phyloP scores from a whole-genome alignment of 371 early-diverging fungal genomes.

The Mycotypha africana region DNA sequence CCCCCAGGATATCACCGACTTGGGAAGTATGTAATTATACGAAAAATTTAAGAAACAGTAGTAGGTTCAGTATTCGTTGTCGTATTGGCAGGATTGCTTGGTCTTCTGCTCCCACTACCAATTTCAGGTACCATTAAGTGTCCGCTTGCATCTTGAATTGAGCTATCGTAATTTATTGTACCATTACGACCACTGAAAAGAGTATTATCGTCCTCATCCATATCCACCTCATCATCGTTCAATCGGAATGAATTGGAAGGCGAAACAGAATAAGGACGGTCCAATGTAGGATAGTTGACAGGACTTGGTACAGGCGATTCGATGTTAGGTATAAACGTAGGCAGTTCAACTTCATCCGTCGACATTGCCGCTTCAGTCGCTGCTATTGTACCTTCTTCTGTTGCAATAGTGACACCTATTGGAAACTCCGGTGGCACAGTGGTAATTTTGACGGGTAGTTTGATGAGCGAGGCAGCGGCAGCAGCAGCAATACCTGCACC shows the following conservation, averaged over 20 bases:
- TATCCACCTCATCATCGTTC: not conserved
- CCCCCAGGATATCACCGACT: too few species aligned
- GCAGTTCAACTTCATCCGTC: slow-evolving; percentile 5
- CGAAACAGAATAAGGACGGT: slow-evolving; percentile 24
- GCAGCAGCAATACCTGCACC: too few species aligned
- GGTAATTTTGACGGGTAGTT: slow-evolving; percentile 7
- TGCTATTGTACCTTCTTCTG: too few species aligned
- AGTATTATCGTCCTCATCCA: slow-evolving; percentile 1
- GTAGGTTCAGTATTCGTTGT: too few species aligned
- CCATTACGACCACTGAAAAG: slow-evolving; percentile 7
- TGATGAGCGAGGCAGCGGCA: slow-evolving; percentile 1
- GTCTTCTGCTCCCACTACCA: too few species aligned
- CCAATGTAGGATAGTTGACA: slow-evolving; percentile 14
- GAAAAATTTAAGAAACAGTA: too few species aligned
- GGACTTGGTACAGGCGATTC: slow-evolving; percentile 36
- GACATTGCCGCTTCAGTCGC: not conserved
- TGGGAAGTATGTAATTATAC: too few species aligned
- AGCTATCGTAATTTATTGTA: too few species aligned
- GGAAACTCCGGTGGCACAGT: slow-evolving; percentile 16
- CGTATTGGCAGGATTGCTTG: too few species aligned
- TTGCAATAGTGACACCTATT: not conserved
- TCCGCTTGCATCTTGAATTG: slow-evolving; percentile 22
- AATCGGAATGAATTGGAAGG: slow-evolving; percentile 20
- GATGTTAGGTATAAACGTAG: slow-evolving; percentile 28
- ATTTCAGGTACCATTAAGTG: slow-evolving; percentile 38